Evolutionary conservation across 371 early-diverging fungal genomes (phyloP), one percentile per base, ranked within the genome.

Genomic region (Circinella minor): DNA sequence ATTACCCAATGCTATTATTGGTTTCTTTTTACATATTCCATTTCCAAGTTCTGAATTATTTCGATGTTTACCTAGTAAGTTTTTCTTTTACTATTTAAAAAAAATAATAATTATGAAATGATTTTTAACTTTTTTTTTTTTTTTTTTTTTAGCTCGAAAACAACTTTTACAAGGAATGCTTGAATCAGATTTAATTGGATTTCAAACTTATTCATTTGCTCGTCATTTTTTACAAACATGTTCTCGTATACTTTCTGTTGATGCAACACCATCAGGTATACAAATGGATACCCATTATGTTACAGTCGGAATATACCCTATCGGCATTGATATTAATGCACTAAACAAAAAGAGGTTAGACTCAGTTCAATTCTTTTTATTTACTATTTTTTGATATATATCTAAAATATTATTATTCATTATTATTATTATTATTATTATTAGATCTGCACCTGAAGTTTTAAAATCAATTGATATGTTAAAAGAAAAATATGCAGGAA

Each of bases 11-110:
- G 93, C 96, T 4, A 88, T 89, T 48, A 92, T 99, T 66, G 98
- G 98, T 15, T 93, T 98, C 79, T 99, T 99, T 78, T 82, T 98
- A 46, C 99, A 99, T 86, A 95, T 96, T 1, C 98, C 99, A 8
- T 99, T 99, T 82, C 98, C 99, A 6, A 90, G 89, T 69, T 93
- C 95, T 1, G 96, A 96, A 73, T 91, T 97, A n/a, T 97, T 99
- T 84, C 89, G 96, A 36, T 95, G 96, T 75, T 82, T 96, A 38
- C 94, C 97, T 18, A 86, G 92, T 90, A 87, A 81, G 90, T 69
- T 9, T 69, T 9, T 17, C 47, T 27, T 27, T 27, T 27, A 27
- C 47, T 47, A 47, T 15, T 15, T 47, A 43, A 43, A 43, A 43
- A 2, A 43, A 43, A 39, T 9, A 39, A 39, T 6, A 9, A 6